Evolutionary conservation across 805 yeast species (phyloP), one percentile per base, ranked within the genome.

Genomic region (Jamesozyma jinghongensis): DNA sequence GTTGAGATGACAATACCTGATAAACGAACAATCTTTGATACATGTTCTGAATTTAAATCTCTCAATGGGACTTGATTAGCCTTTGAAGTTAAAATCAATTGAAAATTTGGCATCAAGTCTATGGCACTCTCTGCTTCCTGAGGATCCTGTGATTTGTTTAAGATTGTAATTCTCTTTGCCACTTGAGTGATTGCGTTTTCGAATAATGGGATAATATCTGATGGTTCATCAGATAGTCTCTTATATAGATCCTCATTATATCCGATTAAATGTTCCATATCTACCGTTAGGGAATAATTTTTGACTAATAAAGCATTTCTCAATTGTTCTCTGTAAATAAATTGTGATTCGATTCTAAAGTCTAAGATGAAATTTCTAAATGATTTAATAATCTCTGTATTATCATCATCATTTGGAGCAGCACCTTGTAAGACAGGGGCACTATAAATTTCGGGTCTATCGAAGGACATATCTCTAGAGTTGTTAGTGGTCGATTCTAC

Each of bases 1-100:
- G 97, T 84, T 38, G 94, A 81, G 43, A 92, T 90, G 51, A 92
- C 74, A 53, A 92, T 92, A 25, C 99, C 99, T 17, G 95, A 84
- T 34, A 92, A 76, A 41, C 95, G 72, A 28, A 92, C 90, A 40
- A 92, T 81, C 59, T 86, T 85, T 19, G 96, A 78, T 46, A 92
- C 87, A 58, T 85, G 85, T 36, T 81, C 85, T 2, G 96, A 81
- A 58, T 83, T 90, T 43, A 92, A 69, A 42, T 85, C 79, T 59
- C 98, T 75, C 43, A 92, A 77, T 1, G 90, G 71, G 3, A 81
- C 71, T 43, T 77, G 75, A 43, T 77, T 75, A 13, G 94, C 81
- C 40, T 79, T 77, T 11, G 94, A 81, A 46, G 72, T 73, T 40
- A 90, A 66, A 38, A 86, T 77, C 52, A 90, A 66, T 66, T 92